Evolutionary conservation across 768 basidiomycete genomes (phyloP), one percentile per base, ranked within the genome.

Genomic region (Boletus patriciae): DNA sequence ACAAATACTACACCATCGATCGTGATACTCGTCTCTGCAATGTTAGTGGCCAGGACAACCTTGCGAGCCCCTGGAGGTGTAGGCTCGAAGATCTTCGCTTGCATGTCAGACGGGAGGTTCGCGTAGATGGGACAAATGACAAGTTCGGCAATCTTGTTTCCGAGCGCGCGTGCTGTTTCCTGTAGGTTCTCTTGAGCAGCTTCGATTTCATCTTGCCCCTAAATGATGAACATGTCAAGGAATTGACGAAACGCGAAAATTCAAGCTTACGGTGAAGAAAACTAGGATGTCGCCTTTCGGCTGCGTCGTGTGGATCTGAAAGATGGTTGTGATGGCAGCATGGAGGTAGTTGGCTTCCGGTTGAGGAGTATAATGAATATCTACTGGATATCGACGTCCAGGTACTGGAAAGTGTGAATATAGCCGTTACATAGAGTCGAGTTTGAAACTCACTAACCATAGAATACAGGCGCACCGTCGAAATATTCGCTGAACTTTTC

Each of bases 1-100:
- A 99, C 97, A 71, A 97, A 99, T 3, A 98, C 96, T 7, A 99
- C 97, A 29, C 97, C 97, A 52, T 98, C 97, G 63, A 99, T 99
- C 9, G 97, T 99, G 70, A 99, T 99, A 7, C 93, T 95, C 5
- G 97, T 99, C 74, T 99, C 97, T n/a, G 97, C 97, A 61, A 99
- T 98, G 68, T 99, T 99, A 21, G 97, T 99, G 4, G 97, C 97
- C 29, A 99, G 79, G 19, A 99, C 97, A 46, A 99, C 95, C 75
- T 99, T 99, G 55, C 97, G 81, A 27, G 97, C 92, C 19, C 94
- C 94, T 52, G 92, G 90, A 1, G 96, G 97, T 6, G 97, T 99
- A 1, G 97, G 96, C 72, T 99, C 97, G 73, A 99, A 99, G 54
- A 99, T 99, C 76, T 98, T 97, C 37, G 94, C 90, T 71, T 99